Evolutionary conservation across 352 stramenopile genomes (phyloP), one percentile per base, ranked within the genome.

Genomic region (Phytophthora pistaciae): DNA sequence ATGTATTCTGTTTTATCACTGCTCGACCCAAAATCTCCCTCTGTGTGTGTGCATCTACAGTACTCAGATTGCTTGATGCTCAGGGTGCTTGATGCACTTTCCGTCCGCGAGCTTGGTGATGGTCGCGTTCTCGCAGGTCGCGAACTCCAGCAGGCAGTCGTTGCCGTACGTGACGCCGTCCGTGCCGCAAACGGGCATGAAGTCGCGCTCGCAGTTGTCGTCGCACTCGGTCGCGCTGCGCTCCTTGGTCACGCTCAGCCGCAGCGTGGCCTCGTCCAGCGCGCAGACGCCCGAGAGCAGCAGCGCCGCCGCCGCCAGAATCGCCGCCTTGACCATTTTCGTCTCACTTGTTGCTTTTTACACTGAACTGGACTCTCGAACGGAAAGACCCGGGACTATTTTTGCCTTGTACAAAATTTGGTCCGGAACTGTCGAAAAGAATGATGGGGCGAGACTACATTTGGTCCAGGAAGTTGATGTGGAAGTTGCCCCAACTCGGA

Each of bases 141-240:
- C 82, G 48, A 77, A 83, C 23, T 85, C 74, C 9, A 92, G 42
- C 5, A 91, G 60, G 21, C 84, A 92, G 48, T 81, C 61, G 65
- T 89, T 92, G 18, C 63, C 68, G 73, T 91, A 92, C 29, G 85
- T 92, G 31, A 75, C 38, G 40, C 73, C 70, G 70, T 92, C 72
- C 5, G 79, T 80, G 36, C 84, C 83, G 61, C 84, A 92, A 56
- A 92, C 81, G 3, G 82, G 77, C n/a, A 73, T 54, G 52, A 82
- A 90, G 14, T 74, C 52, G n/a, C 69, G 72, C 13, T 68, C 60
- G 33, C 83, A 90, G 49, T 75, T 70, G 16, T 68, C 56, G 61
- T 87, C 81, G 54, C 79, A 90, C 33, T 80, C 57, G 5, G 59
- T 14, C 4, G 29, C 18, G n/a, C 49, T 66, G 6, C 40, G 23